Conservation (phyloP, 805 yeast species). For the Spathaspora passalidarum region DNA sequence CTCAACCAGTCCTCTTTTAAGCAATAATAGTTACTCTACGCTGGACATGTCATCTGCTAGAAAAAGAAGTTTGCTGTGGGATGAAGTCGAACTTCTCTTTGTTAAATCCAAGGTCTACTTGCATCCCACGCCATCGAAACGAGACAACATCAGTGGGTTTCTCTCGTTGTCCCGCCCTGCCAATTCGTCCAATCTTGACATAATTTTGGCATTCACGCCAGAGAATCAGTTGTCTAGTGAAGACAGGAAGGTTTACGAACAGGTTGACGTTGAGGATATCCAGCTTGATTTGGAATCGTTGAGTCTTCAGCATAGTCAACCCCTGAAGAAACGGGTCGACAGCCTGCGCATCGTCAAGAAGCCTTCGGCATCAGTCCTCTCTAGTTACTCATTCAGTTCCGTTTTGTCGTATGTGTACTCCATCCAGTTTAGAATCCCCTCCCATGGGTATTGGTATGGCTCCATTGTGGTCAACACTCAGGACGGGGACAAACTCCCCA, state of each 20-base stretch:
- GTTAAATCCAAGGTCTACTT: constrained; percentile 73
- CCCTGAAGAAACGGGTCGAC: not conserved
- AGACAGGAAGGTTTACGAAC: constrained; percentile 45
- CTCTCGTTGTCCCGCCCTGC: constrained; percentile 60
- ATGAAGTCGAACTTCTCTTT: constrained; percentile 47
- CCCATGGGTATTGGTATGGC: constrained; percentile 90
- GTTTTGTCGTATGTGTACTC: constrained; percentile 64
- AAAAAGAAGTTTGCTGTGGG: constrained; percentile 8
- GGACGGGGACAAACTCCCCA: constrained; percentile 69
- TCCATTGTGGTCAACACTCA: constrained; percentile 73
- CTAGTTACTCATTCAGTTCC: constrained; percentile 69
- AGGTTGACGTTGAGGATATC: constrained; percentile 46
- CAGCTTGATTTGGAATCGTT: constrained; percentile 18
- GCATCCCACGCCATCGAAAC: constrained; percentile 73
- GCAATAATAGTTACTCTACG: not conserved
- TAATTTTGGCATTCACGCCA: constrained; percentile 68
- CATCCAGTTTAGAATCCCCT: constrained; percentile 79
- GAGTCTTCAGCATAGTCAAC: not conserved
- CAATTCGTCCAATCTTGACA: constrained; percentile 49
- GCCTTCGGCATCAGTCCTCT: constrained; percentile 50
- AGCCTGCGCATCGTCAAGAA: constrained; percentile 35
- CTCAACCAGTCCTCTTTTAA: no score
- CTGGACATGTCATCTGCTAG: not conserved
- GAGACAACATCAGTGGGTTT: constrained; percentile 80
- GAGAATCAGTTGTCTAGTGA: constrained; percentile 45